Evolutionary conservation across 176 grass and related monocot genomes (phyloP).

Genomic region (Aechmea fasciata): DNA sequence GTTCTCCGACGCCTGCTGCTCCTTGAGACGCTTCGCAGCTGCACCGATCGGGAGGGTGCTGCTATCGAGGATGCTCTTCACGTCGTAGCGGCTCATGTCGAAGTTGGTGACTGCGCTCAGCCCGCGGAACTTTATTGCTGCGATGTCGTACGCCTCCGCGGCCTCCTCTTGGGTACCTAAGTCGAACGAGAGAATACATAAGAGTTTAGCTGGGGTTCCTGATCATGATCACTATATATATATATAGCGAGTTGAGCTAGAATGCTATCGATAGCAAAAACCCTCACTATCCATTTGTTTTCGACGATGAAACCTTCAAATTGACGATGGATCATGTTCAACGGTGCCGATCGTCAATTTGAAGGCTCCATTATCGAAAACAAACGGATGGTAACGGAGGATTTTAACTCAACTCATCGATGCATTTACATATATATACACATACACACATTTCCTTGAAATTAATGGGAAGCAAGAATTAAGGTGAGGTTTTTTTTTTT

Average conservation of each 20-base stretch:
- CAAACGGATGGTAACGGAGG: too few species aligned
- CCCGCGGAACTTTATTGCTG: slow-evolving; percentile 76
- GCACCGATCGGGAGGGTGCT: slow-evolving; percentile 51
- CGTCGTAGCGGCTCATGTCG: slow-evolving; percentile 83
- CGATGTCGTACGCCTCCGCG: slow-evolving; percentile 74
- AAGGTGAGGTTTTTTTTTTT: neutral
- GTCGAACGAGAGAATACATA: neutral
- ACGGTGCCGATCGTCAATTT: too few species aligned
- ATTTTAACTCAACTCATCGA: too few species aligned
- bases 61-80: slow-evolving; percentile 74
- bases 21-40: slow-evolving; percentile 66
- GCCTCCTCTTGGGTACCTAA: slow-evolving; percentile 82
- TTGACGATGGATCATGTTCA: too few species aligned
- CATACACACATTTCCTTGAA: neutral
- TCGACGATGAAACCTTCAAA: too few species aligned
- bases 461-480: neutral
- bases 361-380: too few species aligned
- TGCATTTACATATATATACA: neutral
- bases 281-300: too few species aligned
- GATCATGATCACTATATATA: too few species aligned
- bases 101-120: slow-evolving; percentile 86
- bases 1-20: slow-evolving; percentile 27
- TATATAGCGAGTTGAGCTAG: too few species aligned
- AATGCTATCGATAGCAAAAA: too few species aligned
- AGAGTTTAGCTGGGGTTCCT: too few species aligned